Evolutionary conservation across 176 grass and related monocot species (phyloP).

Genomic region (Ampelocalamus luodianensis): DNA sequence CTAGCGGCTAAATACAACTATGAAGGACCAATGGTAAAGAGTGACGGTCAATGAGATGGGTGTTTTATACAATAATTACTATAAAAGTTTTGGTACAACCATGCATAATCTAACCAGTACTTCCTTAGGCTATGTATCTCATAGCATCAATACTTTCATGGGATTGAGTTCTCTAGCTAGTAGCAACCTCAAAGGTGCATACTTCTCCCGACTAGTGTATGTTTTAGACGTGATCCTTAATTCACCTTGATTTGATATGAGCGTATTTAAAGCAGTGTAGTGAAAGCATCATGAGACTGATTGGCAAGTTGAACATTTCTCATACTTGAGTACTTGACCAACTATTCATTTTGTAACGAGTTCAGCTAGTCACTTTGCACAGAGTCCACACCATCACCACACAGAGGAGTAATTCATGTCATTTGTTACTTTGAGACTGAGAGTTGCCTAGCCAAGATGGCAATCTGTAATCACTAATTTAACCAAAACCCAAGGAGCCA

Average conservation of each 20-base stretch:
- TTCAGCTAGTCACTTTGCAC: background rate
- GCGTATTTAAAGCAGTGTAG: background rate
- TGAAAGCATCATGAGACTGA: background rate
- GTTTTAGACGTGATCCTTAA: background rate
- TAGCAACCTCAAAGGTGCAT: background rate
- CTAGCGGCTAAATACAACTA: background rate
- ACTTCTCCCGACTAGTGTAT: background rate
- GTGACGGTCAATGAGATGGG: background rate
- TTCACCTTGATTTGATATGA: background rate
- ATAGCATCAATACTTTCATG: conserved; percentile 3
- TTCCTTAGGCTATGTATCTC: background rate
- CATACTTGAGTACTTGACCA: background rate
- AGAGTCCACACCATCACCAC: background rate
- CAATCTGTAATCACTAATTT: background rate
- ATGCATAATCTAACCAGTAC: background rate
- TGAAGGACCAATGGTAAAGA: background rate
- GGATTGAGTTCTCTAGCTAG: background rate
- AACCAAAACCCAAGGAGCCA: background rate
- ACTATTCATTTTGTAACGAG: background rate
- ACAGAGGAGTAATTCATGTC: background rate
- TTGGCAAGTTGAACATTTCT: background rate
- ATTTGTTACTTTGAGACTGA: background rate
- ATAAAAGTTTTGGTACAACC: background rate
- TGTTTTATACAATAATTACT: background rate
- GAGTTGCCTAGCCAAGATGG: background rate